Evolutionary conservation across 1,284 basidiomycete species (phyloP).

Genomic region (Volvariella volvacea): DNA sequence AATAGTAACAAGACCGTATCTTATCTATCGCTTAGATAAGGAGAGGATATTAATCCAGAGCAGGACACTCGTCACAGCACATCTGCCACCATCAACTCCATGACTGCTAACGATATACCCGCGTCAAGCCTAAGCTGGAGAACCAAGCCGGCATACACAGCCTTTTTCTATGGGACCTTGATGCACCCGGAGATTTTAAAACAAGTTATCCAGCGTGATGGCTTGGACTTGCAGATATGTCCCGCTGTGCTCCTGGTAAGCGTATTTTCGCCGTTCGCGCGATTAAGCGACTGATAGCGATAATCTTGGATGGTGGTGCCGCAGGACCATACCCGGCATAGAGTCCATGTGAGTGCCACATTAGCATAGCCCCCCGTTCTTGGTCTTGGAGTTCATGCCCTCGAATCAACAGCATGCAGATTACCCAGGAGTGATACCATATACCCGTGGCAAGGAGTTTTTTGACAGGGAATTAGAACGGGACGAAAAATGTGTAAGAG

Average conservation of each 20-base stretch:
- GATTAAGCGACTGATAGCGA: slow-evolving; percentile 3
- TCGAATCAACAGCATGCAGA: slow-evolving; percentile 38
- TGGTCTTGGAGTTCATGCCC: no score
- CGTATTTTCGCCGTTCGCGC: slow-evolving; percentile 1
- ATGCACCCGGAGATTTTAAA: slow-evolving; percentile 67
- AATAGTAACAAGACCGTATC: no score
- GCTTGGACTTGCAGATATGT: slow-evolving; percentile 47
- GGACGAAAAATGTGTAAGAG: slow-evolving; percentile 56
- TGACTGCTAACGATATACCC: background rate
- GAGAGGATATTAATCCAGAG: no score
- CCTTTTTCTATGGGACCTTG: slow-evolving; percentile 86
- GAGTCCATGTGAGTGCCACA: slow-evolving; percentile 34
- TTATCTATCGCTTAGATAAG: no score
- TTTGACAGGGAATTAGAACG: slow-evolving; percentile 36
- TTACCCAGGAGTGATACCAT: slow-evolving; percentile 75
- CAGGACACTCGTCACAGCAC: no score
- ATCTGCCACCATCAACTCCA: background rate
- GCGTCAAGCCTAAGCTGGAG: background rate
- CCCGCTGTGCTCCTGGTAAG: slow-evolving; percentile 46
- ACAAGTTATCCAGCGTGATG: slow-evolving; percentile 56
- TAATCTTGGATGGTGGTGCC: background rate
- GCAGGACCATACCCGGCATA: slow-evolving; percentile 75
- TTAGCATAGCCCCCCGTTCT: background rate
- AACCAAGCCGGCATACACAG: slow-evolving; percentile 25
- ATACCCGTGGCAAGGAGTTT: slow-evolving; percentile 34